Base-by-base conservation (phyloP, 768 basidiomycete genomes). In the Wakefieldia striispora region DNA sequence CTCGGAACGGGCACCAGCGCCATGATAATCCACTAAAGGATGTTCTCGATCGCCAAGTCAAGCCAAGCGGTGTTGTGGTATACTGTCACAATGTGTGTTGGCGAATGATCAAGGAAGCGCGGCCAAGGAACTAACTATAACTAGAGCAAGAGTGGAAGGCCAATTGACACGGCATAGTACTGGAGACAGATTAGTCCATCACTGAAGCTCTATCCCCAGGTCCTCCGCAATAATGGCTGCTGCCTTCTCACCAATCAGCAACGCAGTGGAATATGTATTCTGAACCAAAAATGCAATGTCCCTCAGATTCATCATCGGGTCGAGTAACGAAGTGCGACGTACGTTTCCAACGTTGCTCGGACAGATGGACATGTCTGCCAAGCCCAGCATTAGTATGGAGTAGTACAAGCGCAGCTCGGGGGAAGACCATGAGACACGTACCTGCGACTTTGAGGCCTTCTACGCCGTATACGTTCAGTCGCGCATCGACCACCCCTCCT, bases 391-490 rank as follows among this genome's bases (percentile, higher is more conserved):
- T 12, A 61, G 37, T 6, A 6, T n/a, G 41, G 31, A 11, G 20
- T 11, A 11, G 20, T 11, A 11, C 16, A 36, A 1, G 23, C 16
- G 12, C 31, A 8, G 10, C 26, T 26, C 6, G 26, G 0, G 26
- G 0, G 9, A 13, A 12, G 3, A 24, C 2, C 3, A n/a, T 21
- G 3, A 6, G 20, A 11, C 16, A 23, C 68, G 4, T 46, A 80
- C 79, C 83, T 41, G 80, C 81, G 12, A 87, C 74, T 58, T 87
- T 84, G 38, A 88, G 68, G 17, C 75, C 72, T 49, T 71, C 50
- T 1, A 82, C 74, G 0, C 83, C 83, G 53, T 86, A 84, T 9
- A 87, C 83, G 47, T 82, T 82, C 43, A 87, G 63, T 21, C 69
- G 69, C 5, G 74, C 46, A 56, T 88, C 83, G 3, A 87, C 81